Evolutionary conservation across 805 yeast species (phyloP), one percentile per base, ranked within the genome.

Genomic region (Wickerhamiella hasegawae): DNA sequence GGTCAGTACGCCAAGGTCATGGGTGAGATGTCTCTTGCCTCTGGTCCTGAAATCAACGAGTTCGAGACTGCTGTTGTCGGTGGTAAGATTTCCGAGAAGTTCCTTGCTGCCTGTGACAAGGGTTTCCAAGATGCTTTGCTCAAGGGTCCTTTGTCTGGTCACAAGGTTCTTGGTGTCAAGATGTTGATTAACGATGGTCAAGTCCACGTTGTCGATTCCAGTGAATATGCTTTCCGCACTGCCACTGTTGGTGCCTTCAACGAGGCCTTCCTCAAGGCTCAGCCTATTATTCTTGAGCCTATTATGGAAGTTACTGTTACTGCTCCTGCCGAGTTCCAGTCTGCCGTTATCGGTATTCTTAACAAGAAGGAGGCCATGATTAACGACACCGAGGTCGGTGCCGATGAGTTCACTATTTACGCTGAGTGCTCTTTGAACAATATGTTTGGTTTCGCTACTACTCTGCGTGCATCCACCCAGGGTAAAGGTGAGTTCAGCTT

Each of bases 1-100:
- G 99, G 99, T 63, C 99, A 90, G 67, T 90, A 75, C 55, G 98
- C 94, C 60, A 76, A 85, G 64, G 95, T 87, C 52, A 78, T 84
- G 59, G 97, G 99, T 55, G 69, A 65, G 38, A 57, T 85, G 61
- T 59, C 66, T 5, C 73, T 84, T 36, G 54, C 70, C 32, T 79
- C 69, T 34, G 33, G 37, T 6, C 38, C 47, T 10, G 49, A 51
- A 34, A 38, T 40, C 26, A 85, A 85, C 58, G 63, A 63, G 46
- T 90, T 87, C 59, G 73, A 77, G 52, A 78, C 94, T 32, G 80
- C 77, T 44, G 75, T 90, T 55, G 90, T 90, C 45, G 97, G 98
- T 51, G 99, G 99, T 54, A 81, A 81, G 66, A 85, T 90, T 56
- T 77, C 94, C 38, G 97, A 90, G 53, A 90, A 90, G 63, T 90